Percentiles rank a stretch among this genome's conserved stretches.
Evolutionary conservation across 495 filamentous ascomycete genomes (phyloP).

Genomic region (Aspergillus wentii): DNA sequence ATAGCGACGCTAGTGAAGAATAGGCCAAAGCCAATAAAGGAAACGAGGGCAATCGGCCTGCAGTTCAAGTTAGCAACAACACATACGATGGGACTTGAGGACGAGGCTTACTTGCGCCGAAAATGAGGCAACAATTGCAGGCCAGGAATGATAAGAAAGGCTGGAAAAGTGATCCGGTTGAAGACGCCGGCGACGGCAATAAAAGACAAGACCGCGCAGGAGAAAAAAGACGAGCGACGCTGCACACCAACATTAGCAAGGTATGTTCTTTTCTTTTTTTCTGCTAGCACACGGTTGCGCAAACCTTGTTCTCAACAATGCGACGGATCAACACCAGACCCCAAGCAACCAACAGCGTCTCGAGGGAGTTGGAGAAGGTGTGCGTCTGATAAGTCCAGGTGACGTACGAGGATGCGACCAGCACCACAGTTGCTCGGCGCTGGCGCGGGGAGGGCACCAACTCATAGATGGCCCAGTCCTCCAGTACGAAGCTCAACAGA

Average conservation of each 20-base stretch:
- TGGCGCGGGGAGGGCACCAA: constrained; percentile 70
- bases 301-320: constrained; percentile 71
- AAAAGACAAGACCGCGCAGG: constrained; percentile 71
- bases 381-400: constrained; percentile 99
- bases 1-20: constrained; percentile 68
- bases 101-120: constrained; percentile 58
- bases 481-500: constrained; percentile 86
- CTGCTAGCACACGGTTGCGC: constrained; percentile 6
- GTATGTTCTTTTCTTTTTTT: background rate
- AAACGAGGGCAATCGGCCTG: constrained; percentile 65
- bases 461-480: constrained; percentile 96
- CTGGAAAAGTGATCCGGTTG: constrained; percentile 95
- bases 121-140: constrained; percentile 83
- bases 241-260: constrained; percentile 28
- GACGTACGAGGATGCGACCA: constrained; percentile 93
- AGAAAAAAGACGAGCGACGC: constrained; percentile 69
- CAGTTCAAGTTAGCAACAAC: constrained; percentile 10
- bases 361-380: constrained; percentile 96
- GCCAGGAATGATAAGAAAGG: constrained; percentile 77
- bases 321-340: constrained; percentile 83
- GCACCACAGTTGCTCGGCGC: constrained; percentile 63
- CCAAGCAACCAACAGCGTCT: constrained; percentile 89
- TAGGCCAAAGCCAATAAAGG: constrained; percentile 54
- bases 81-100: constrained; percentile 1
- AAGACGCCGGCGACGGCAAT: constrained; percentile 82